Percentiles rank a stretch among this genome's conserved stretches.
Evolutionary conservation across 164 flowering plant genomes (phyloP).

Genomic region (Magnolia officinalis): DNA sequence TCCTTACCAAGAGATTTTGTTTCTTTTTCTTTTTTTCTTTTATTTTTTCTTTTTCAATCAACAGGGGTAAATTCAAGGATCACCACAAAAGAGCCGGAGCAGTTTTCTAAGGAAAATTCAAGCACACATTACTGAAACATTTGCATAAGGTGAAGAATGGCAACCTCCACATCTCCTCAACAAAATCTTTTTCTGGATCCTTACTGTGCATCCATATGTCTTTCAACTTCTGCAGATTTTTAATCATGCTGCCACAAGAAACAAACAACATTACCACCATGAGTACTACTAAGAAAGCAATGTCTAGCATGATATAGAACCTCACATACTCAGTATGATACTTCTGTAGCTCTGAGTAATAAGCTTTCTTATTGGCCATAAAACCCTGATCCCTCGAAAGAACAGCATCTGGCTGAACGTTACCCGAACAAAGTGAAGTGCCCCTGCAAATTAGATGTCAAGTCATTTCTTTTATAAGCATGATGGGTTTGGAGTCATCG

Average conservation of each 20-base stretch:
- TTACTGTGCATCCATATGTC: conserved; percentile 48
- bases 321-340: conserved; percentile 73
- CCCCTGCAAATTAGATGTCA: conserved; percentile 53
- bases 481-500: not conserved
- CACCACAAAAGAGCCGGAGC: not conserved
- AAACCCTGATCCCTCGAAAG: conserved; percentile 35
- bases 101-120: not conserved
- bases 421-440: conserved; percentile 65
- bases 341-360: conserved; percentile 52
- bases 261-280: not conserved
- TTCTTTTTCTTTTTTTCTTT: too few relatives aligned
- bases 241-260: conserved; percentile 54
- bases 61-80: not conserved
- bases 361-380: conserved; percentile 47
- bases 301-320: not conserved
- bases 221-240: conserved; percentile 51
- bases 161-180: conserved; percentile 46
- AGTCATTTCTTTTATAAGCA: not conserved
- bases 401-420: conserved; percentile 74
- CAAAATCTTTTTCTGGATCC: conserved; percentile 54
- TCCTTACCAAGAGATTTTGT: not conserved
- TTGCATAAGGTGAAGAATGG: not conserved
- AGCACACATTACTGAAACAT: not conserved
- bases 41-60: too few relatives aligned
- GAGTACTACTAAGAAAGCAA: not conserved